These are phyloP conservation scores for Didymella glomerata DNA, from an alignment of 2,329 filamentous ascomycete genomes.

Conservation along the genomic window DNA sequence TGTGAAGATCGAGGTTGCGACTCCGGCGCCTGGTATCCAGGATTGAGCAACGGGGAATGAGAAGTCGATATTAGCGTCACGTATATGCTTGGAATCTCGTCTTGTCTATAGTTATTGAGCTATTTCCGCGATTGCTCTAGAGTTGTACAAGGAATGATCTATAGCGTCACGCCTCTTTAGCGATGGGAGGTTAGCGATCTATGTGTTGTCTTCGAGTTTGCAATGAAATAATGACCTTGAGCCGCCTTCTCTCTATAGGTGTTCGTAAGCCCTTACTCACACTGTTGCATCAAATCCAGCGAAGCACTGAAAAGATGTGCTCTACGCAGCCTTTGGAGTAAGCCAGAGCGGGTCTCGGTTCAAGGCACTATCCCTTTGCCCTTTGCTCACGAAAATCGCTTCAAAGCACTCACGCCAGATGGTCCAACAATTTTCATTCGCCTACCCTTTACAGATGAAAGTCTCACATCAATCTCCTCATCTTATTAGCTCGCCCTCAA, in stretches of 20 bases:
- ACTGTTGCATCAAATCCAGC: too few relatives aligned
- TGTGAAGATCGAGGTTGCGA: constrained; percentile 20
- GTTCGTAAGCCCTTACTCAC: too few relatives aligned
- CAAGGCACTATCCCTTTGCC: too few relatives aligned
- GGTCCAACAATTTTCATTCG: too few relatives aligned
- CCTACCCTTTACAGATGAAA: too few relatives aligned
- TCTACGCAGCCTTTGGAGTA: too few relatives aligned
- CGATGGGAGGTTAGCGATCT: constrained; percentile 6
- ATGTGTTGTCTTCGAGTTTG: constrained; percentile 7
- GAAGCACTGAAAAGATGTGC: too few relatives aligned
- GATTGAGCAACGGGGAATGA: neutral
- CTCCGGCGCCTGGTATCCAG: constrained; percentile 13
- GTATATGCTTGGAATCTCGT: neutral
- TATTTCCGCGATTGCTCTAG: neutral
- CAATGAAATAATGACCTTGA: constrained; percentile 1
- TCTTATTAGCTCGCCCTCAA: constrained; percentile 29
- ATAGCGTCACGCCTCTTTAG: neutral
- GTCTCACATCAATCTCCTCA: too few relatives aligned
- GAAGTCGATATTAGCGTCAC: neutral
- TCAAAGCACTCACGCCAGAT: too few relatives aligned
- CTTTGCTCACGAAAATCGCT: too few relatives aligned
- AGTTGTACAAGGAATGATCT: neutral
- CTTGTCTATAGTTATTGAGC: neutral
- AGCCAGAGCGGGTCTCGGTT: too few relatives aligned
- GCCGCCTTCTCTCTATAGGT: too few relatives aligned